Base-by-base conservation (phyloP, 768 basidiomycete genomes). In the Mycena polygramma region DNA sequence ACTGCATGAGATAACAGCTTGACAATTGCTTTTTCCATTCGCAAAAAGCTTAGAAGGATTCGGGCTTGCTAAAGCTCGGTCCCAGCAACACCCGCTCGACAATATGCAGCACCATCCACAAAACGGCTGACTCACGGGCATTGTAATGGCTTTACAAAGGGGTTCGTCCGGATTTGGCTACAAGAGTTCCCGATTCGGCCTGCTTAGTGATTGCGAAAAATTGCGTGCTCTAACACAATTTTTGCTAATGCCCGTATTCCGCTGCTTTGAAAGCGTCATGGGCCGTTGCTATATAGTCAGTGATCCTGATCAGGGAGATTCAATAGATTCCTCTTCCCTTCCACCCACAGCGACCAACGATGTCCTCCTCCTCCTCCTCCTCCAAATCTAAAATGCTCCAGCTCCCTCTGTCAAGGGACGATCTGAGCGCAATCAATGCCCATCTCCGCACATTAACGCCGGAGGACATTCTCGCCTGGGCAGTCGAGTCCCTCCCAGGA, bases 391-490 rank as follows among this genome's bases (percentile, higher is more conserved):
- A 70, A 68, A 73, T 73, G 69, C 82, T 92, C 46, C 75, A 84
- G 59, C 83, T 90, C 13, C 93, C 93, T 0, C 79, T 94, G 57
- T 83, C 89, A 1, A 65, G 80, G 63, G 88, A 87, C 59, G 83
- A 91, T 69, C 86, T 97, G 46, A 81, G 83, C 24, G 77, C 82
- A 37, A 90, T 96, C 83, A 99, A 99, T 78, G 85, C 83, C 13
- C 82, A 94, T 77, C 90, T 99, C 11, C 85, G 85, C 43, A 77
- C 85, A 1, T 88, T 95, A 69, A 85, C 90, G 0, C 95, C 98
- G 1, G 91, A 95, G 73, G 88, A 95, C 70, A 95, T 98, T 73
- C 87, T 99, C 62, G 75, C 79, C 77, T 99, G 97, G 97, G 95
- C 92, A 1, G 78, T 96, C 58, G 87, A 89, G 52, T 86, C 94